Conservation (phyloP, 2,329 filamentous ascomycete genomes). For the Mollisiaceae sp. region DNA sequence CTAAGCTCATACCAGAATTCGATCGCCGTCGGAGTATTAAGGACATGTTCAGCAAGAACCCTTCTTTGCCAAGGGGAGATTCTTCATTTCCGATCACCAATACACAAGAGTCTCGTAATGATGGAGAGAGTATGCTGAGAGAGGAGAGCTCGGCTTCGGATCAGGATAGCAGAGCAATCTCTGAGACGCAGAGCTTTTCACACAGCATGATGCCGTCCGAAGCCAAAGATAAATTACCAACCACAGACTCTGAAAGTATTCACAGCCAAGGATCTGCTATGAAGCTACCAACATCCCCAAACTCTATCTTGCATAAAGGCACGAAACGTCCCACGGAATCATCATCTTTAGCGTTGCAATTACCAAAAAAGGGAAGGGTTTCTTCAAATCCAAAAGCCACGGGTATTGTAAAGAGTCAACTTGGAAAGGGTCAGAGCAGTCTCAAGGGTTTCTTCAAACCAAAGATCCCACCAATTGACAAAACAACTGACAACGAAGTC, state of each 20-base stretch:
- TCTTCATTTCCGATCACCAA: neutral
- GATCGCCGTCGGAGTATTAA: slow-evolving; percentile 83
- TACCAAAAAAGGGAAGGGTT: slow-evolving; percentile 58
- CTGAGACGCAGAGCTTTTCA: neutral
- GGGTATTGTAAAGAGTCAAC: slow-evolving; percentile 52
- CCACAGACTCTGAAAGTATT: slow-evolving; percentile 10
- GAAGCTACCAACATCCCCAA: neutral
- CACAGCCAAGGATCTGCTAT: neutral
- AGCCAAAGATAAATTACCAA: neutral
- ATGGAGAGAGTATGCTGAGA: neutral
- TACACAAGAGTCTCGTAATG: neutral
- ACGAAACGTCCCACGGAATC: slow-evolving; percentile 29
- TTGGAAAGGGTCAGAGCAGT: slow-evolving; percentile 44
- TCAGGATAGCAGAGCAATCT: neutral
- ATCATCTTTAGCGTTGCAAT: slow-evolving; percentile 24
- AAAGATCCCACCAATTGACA: slow-evolving; percentile 46
- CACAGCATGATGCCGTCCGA: neutral
- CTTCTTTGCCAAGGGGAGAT: slow-evolving; percentile 23
- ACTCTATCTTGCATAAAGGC: slow-evolving; percentile 19
- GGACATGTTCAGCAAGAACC: slow-evolving; percentile 83
- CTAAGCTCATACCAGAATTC: slow-evolving; percentile 86
- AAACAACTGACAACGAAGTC: slow-evolving; percentile 13
- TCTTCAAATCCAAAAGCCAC: slow-evolving; percentile 27
- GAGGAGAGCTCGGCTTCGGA: slow-evolving; percentile 21
- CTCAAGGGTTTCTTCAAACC: slow-evolving; percentile 82